Conservation (phyloP, 1,284 basidiomycete genomes). For the Cryptococcus sp. region DNA sequence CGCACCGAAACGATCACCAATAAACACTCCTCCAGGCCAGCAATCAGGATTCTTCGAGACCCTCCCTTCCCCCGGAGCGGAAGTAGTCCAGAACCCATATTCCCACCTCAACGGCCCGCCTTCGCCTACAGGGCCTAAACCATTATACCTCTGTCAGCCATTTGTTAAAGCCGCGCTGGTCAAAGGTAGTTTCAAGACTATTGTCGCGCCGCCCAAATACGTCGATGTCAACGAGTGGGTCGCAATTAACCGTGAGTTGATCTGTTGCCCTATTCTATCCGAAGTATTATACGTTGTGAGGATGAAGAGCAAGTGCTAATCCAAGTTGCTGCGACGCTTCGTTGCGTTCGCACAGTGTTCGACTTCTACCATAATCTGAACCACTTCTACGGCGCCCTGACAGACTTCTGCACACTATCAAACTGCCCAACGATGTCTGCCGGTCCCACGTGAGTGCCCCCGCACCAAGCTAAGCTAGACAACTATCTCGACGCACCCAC, state of each 20-base stretch:
- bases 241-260: slow-evolving; percentile 82
- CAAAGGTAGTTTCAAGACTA: slow-evolving; percentile 98
- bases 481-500: neutral
- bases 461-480: neutral
- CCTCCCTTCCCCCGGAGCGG: slow-evolving; percentile 42
- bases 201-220: slow-evolving; percentile 95
- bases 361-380: slow-evolving; percentile 97
- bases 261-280: neutral
- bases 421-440: slow-evolving; percentile 93
- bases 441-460: slow-evolving; percentile 69
- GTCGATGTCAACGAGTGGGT: slow-evolving; percentile 99
- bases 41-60: slow-evolving; percentile 43
- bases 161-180: slow-evolving; percentile 97
- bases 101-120: slow-evolving; percentile 13
- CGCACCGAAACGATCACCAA: slow-evolving; percentile 49
- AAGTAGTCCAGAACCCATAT: slow-evolving; percentile 24
- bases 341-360: slow-evolving; percentile 63
- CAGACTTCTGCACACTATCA: slow-evolving; percentile 90
- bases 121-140: slow-evolving; percentile 46
- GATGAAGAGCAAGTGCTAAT: neutral
- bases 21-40: slow-evolving; percentile 25
- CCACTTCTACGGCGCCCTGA: slow-evolving; percentile 92
- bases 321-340: neutral
- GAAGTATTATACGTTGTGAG: neutral
- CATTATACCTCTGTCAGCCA: slow-evolving; percentile 87